Base-by-base conservation (phyloP, 2,329 filamentous ascomycete species). In the Beauveria brongniartii region DNA sequence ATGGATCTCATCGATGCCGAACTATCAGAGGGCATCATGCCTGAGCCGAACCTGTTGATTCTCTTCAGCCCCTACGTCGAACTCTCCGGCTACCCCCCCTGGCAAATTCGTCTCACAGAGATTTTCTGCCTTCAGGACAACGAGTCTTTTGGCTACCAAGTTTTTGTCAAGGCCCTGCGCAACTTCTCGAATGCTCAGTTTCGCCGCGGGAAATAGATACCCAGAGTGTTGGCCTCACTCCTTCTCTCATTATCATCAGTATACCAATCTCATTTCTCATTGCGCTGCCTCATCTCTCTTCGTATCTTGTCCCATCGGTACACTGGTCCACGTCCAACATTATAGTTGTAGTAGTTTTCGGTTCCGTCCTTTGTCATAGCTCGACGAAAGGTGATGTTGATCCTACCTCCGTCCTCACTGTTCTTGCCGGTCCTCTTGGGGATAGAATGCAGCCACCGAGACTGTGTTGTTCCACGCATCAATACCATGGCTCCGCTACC, bases 21-120 rank as follows among this genome's bases (percentile, higher is more conserved):
- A 74, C 82, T 99, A 55, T 89, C 78, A 16, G 84, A 87, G 69
- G 84, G 82, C 56, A 86, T 96, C 63, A 94, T 95, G 82, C 81
- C 84, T 10, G 93, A 99, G 74, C 94, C 94, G 2, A 92, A 97
- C 71, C 79, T 99, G 16, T 78, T 99, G 62, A 83, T 99, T 59
- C 77, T 96, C 9, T 99, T 99, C 72, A 86, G 89, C 1, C 90
- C 92, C 4, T 85, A 86, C 55, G 85, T 97, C 59, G 87, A 92
- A 71, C 76, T 99, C 50, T 87, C 91, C 59, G 92, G 94, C 10
- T 99, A 97, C 72, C 94, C 94, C 10, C 94, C 94, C 1, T 99
- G 94, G 94, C 94, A 97, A 75, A 83, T 97, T 64, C 84, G 94
- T 48, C 77, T 99, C 70, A 97, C 92, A 0, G 94, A 99, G 79